Conservation (phyloP, 169 alveolate species). For the Babesia ovata region DNA sequence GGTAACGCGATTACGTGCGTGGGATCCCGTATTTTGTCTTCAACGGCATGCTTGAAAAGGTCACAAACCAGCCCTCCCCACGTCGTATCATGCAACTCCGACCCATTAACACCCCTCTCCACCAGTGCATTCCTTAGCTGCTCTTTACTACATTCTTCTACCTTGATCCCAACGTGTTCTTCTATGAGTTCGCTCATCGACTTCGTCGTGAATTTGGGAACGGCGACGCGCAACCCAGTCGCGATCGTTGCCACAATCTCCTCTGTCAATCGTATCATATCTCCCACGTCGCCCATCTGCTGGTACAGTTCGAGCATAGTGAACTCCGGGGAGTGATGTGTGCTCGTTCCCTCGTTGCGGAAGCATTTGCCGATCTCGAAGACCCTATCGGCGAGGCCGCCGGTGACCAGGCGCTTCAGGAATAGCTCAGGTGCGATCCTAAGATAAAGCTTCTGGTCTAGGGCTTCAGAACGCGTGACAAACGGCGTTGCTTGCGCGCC, state of each 20-base stretch:
- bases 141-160: slow-evolving; percentile 4
- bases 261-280: slow-evolving; percentile 95
- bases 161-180: slow-evolving; percentile 44
- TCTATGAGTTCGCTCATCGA: slow-evolving; percentile 39
- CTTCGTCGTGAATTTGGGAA: slow-evolving; percentile 74
- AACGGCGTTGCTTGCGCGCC: slow-evolving; percentile 98
- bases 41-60: slow-evolving; percentile 62
- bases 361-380: slow-evolving; percentile 98
- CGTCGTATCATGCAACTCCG: slow-evolving; percentile 86
- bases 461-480: slow-evolving; percentile 96
- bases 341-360: slow-evolving; percentile 98
- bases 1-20: slow-evolving; percentile 86
- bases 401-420: slow-evolving; percentile 95
- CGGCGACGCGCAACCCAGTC: slow-evolving; percentile 81
- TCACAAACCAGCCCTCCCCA: slow-evolving; percentile 56
- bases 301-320: slow-evolving; percentile 98
- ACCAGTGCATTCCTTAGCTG: slow-evolving; percentile 73
- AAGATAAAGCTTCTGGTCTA: slow-evolving; percentile 93
- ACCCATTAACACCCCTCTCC: slow-evolving; percentile 83
- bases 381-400: slow-evolving; percentile 95
- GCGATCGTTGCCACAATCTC: slow-evolving; percentile 89
- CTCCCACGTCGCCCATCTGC: slow-evolving; percentile 96
- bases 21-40: slow-evolving; percentile 53
- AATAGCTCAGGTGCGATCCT: slow-evolving; percentile 99
- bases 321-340: slow-evolving; percentile 99